These are phyloP conservation scores for Starmerella tilneyi DNA, from an alignment of 805 yeast species.

Conservation along the genomic window DNA sequence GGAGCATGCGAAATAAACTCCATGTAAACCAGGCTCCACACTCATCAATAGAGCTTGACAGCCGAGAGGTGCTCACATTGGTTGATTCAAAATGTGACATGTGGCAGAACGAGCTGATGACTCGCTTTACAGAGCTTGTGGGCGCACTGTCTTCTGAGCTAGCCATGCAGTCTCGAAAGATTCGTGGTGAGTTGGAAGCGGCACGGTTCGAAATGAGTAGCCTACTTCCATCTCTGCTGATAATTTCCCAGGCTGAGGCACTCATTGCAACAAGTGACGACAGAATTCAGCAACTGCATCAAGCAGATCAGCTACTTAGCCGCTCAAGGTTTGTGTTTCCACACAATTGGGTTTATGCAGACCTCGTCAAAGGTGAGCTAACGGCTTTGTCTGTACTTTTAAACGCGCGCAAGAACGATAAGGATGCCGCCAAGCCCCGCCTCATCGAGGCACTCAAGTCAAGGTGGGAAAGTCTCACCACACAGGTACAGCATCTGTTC, in stretches of 20 bases:
- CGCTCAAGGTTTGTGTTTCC: slow-evolving; percentile 1
- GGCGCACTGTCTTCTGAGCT: neutral
- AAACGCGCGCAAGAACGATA: neutral
- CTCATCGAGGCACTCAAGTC: slow-evolving; percentile 32
- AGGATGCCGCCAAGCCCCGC: slow-evolving; percentile 25
- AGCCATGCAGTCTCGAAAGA: neutral
- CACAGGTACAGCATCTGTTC: neutral
- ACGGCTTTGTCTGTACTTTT: neutral
- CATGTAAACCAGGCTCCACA: neutral
- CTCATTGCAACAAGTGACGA: neutral
- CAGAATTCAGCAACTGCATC: neutral
- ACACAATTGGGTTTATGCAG: slow-evolving; percentile 3
- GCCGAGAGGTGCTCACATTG: slow-evolving; percentile 20
- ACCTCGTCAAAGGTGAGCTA: slow-evolving; percentile 3
- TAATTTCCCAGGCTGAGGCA: neutral
- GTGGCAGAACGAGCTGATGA: slow-evolving; percentile 44
- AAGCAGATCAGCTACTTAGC: neutral
- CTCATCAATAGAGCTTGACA: neutral
- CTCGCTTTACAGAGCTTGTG: slow-evolving; percentile 34
- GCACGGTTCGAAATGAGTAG: neutral
- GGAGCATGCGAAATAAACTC: neutral
- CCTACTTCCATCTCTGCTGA: neutral
- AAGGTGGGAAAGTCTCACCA: neutral
- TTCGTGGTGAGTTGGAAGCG: slow-evolving; percentile 2
- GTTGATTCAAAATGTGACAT: slow-evolving; percentile 45